Percentiles rank a stretch among this genome's conserved stretches.
phyloP scores from a whole-genome alignment of 1,284 basidiomycete genomes.

The Cutaneotrichosporon dermatis region DNA sequence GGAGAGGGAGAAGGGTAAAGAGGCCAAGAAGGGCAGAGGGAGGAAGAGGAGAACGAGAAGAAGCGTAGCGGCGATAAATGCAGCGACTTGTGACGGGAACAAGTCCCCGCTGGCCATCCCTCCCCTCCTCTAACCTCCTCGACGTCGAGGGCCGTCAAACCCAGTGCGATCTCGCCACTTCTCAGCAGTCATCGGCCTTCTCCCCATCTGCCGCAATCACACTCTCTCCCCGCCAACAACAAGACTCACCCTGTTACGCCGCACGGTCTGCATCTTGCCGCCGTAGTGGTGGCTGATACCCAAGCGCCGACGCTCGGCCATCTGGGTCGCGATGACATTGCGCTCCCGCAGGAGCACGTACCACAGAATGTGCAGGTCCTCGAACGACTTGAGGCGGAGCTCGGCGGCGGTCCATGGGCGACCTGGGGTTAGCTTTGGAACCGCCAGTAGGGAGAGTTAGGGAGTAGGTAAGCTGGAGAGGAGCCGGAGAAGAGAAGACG shows the following conservation, averaged over 20 bases:
- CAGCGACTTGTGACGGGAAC: no score
- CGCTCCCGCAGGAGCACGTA: conserved; percentile 80
- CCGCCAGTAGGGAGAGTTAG: not conserved
- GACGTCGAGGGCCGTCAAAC: no score
- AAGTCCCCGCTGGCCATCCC: no score
- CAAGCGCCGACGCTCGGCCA: conserved; percentile 65
- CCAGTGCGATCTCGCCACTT: no score
- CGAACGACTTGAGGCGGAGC: conserved; percentile 80
- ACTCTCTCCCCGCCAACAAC: no score
- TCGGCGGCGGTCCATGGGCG: conserved; percentile 80
- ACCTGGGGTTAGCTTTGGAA: conserved; percentile 54
- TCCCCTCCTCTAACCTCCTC: no score
- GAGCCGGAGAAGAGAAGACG: not conserved
- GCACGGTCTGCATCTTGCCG: conserved; percentile 35
- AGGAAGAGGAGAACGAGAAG: not conserved
- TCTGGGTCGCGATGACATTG: conserved; percentile 83
- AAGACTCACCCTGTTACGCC: conserved; percentile 36
- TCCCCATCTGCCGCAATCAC: no score
- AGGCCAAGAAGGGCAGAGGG: not conserved
- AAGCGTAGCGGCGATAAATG: no score
- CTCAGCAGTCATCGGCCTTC: no score
- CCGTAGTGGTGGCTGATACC: conserved; percentile 47
- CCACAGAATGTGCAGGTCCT: conserved; percentile 88
- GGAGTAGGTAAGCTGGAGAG: not conserved
- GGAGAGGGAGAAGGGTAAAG: not conserved